These are phyloP conservation scores for Penicillium odoratum DNA, from an alignment of 495 filamentous ascomycete genomes.

Conservation along the genomic window DNA sequence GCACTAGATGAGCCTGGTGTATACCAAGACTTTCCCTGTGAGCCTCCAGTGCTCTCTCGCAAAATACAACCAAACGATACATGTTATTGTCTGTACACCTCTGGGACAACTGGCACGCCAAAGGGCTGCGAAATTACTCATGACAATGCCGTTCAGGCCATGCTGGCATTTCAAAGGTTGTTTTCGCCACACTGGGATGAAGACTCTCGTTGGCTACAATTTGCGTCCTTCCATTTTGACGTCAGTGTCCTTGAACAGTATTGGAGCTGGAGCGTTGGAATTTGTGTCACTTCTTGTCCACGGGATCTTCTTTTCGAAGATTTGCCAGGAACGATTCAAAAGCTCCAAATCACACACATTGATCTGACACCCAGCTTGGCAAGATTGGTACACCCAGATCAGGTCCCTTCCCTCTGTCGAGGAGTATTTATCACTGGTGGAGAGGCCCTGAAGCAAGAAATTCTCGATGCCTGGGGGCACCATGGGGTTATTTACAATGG, in stretches of 20 bases:
- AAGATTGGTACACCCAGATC: constrained; percentile 41
- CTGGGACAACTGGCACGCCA: constrained; percentile 94
- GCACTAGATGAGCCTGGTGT: constrained; percentile 35
- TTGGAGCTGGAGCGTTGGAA: constrained; percentile 85
- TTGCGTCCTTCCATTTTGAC: constrained; percentile 87
- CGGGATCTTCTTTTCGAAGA: constrained; percentile 78
- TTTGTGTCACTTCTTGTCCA: constrained; percentile 74
- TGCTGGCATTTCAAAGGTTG: constrained; percentile 45
- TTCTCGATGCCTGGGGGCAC: constrained; percentile 46
- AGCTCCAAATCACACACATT: constrained; percentile 79
- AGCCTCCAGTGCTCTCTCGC: constrained; percentile 16
- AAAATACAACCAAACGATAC: constrained; percentile 71
- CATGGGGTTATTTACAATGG: constrained; percentile 46
- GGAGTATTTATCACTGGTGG: constrained; percentile 45
- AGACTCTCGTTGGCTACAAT: constrained; percentile 77
- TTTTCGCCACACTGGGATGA: constrained; percentile 52
- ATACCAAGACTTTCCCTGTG: constrained; percentile 20
- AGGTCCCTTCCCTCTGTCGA: constrained; percentile 33
- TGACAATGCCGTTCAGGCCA: constrained; percentile 38
- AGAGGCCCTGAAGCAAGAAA: constrained; percentile 46
- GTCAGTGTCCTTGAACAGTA: constrained; percentile 86
- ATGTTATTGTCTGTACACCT: constrained; percentile 94
- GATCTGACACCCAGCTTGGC: constrained; percentile 57
- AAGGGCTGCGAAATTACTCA: constrained; percentile 83
- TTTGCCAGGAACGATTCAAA: constrained; percentile 65